Base-by-base conservation (phyloP, 2,329 filamentous ascomycete species). In the Aspergillus sp. region DNA sequence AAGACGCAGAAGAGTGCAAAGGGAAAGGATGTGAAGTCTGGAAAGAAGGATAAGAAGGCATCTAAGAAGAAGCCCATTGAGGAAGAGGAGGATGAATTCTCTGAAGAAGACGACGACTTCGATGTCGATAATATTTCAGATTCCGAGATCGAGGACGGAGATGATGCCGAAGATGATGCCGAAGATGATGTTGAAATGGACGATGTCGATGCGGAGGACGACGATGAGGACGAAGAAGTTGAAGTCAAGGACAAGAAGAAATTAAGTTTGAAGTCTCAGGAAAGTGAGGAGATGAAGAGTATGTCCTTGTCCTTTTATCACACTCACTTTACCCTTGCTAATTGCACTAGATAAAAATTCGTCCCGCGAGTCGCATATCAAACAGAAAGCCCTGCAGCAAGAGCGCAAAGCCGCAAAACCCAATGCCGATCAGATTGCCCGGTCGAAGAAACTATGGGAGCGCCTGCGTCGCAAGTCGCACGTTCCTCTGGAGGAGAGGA, bases 391-490 rank as follows among this genome's bases (percentile, higher is more conserved):
- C 62, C 81, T 97, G 51, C 89, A 87, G 23, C 89, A 87, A 70
- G 93, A 98, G 73, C 90, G 96, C 66, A 97, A 93, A 81, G 88
- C 90, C 39, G 88, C 90, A 44, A 98, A 97, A 78, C 95, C 95
- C 23, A 88, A 98, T 65, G 92, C 93, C 70, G 93, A 98, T 73
- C 86, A 90, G 70, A 87, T 98, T 64, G 85, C 88, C 62, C 88
- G 92, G 61, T 90, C 91, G 54, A 99, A 99, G 82, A 96, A 97
- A 80, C 84, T 99, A 53, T 99, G 95, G 96, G 95, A 99, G 80
- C 86, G 90, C 61, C 79, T 99, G 71, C 89, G 95, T 64, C 84
- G 91, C 67, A 98, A 98, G 79, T 96, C 93, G 3, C 91, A 97
- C 68, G 91, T 99, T 1, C 90, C 92, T 41, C 87, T 89, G 68